phyloP scores from a whole-genome alignment of 2,329 filamentous ascomycete species.

The Ophiosphaerella herpotricha region DNA sequence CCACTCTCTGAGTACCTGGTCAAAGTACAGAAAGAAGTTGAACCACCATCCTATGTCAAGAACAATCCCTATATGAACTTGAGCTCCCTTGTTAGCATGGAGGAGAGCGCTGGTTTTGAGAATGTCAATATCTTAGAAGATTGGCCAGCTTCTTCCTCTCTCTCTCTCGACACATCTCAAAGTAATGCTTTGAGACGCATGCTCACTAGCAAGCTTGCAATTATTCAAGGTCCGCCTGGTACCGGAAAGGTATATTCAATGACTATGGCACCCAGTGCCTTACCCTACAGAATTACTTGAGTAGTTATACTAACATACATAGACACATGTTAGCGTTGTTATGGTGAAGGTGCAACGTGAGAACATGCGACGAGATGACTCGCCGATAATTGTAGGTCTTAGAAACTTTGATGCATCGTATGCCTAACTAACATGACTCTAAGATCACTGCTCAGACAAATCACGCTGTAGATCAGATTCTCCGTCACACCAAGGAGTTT shows the following conservation, averaged over 20 bases:
- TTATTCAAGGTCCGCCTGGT: constrained; percentile 83
- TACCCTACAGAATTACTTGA: no score
- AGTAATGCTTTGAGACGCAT: constrained; percentile 70
- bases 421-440: background rate
- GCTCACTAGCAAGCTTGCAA: constrained; percentile 70
- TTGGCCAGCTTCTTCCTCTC: constrained; percentile 57
- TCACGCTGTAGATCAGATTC: constrained; percentile 83
- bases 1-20: constrained; percentile 67
- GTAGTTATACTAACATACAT: no score
- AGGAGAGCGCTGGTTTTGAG: constrained; percentile 44
- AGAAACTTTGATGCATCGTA: background rate
- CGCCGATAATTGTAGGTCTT: constrained; percentile 65
- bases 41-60: constrained; percentile 59
- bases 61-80: constrained; percentile 58
- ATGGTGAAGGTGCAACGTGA: constrained; percentile 69
- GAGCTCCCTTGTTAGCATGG: constrained; percentile 49
- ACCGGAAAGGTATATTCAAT: constrained; percentile 62
- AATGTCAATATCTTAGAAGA: constrained; percentile 59
- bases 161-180: constrained; percentile 72
- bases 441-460: constrained; percentile 81
- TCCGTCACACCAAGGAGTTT: constrained; percentile 66
- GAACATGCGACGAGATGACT: constrained; percentile 60
- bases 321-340: constrained; percentile 75
- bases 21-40: constrained; percentile 50
- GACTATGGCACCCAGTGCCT: no score